Percentiles rank a stretch among this genome's conserved stretches.
Conservation (phyloP, 176 grass and related monocot species). For the Avena atlantica region DNA sequence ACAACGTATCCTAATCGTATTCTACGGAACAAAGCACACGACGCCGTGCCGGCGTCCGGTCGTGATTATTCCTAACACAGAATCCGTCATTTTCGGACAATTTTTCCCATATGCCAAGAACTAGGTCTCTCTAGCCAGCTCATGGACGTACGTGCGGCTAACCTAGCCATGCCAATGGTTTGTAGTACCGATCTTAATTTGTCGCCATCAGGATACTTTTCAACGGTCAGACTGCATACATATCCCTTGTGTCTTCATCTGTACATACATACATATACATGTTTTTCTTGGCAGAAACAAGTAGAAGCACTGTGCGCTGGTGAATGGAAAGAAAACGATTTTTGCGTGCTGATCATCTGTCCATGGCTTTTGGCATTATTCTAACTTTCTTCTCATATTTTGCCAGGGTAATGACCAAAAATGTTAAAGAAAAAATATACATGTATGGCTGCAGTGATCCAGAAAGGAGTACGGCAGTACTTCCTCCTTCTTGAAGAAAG, state of each 20-base stretch:
- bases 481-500: too few species aligned
- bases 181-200: slow-evolving; percentile 31
- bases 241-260: slow-evolving; percentile 37
- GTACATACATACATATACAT: not conserved
- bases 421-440: not conserved
- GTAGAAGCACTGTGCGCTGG: not conserved
- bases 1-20: too few species aligned
- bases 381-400: slow-evolving; percentile 15
- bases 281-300: not conserved
- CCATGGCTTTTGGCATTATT: not conserved
- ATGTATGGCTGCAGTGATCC: slow-evolving; percentile 11
- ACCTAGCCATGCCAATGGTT: slow-evolving; percentile 36
- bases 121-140: slow-evolving; percentile 18
- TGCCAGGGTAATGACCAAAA: slow-evolving; percentile 47
- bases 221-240: slow-evolving; percentile 20
- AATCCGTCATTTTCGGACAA: slow-evolving; percentile 35
- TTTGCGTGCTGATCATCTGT: not conserved
- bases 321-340: not conserved
- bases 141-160: slow-evolving; percentile 17
- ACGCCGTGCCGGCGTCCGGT: too few species aligned
- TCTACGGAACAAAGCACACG: too few species aligned
- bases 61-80: too few species aligned
- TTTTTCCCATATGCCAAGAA: slow-evolving; percentile 19
- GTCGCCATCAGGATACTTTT: slow-evolving; percentile 40
- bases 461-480: slow-evolving; percentile 15